These are phyloP conservation scores for Ophiocytium majus DNA, from an alignment of 352 stramenopile genomes.

Conservation along the genomic window DNA sequence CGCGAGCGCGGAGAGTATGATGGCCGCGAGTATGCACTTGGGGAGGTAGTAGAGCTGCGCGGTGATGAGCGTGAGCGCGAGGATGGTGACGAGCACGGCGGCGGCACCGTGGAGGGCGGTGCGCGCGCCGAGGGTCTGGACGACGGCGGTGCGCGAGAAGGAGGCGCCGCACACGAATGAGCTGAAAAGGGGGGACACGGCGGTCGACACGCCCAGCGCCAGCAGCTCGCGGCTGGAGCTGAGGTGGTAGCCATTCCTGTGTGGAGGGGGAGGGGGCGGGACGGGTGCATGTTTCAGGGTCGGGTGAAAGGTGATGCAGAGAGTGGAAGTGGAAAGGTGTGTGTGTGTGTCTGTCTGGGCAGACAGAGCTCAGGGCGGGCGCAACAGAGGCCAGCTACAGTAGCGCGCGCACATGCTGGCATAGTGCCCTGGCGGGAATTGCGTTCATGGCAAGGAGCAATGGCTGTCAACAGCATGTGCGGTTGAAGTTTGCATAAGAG, in stretches of 20 bases:
- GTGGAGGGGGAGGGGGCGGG: too few relatives aligned
- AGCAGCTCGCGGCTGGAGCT: slow-evolving; percentile 60
- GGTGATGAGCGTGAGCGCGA: slow-evolving; percentile 80
- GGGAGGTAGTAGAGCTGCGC: slow-evolving; percentile 68
- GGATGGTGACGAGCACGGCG: slow-evolving; percentile 74
- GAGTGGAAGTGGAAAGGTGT: too few relatives aligned
- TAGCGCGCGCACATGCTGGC: too few relatives aligned
- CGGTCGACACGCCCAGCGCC: slow-evolving; percentile 79
- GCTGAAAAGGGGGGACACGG: slow-evolving; percentile 77
- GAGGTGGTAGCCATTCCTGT: slow-evolving; percentile 18
- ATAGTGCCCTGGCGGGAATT: too few relatives aligned
- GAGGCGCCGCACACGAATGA: slow-evolving; percentile 79
- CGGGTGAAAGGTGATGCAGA: too few relatives aligned
- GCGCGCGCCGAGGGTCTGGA: slow-evolving; percentile 74
- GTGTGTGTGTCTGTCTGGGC: too few relatives aligned
- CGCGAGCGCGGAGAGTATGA: not conserved
- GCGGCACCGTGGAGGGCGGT: slow-evolving; percentile 79
- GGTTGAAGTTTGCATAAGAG: too few relatives aligned
- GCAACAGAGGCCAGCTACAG: too few relatives aligned
- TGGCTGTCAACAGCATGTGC: too few relatives aligned
- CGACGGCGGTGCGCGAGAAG: slow-evolving; percentile 83
- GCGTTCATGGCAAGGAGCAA: too few relatives aligned
- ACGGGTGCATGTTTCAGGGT: too few relatives aligned
- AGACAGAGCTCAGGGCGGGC: too few relatives aligned
- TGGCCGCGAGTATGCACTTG: not conserved